These are phyloP conservation scores for Sporisorium reilianum DNA, from an alignment of 1,284 basidiomycete species.

Conservation along the genomic window DNA sequence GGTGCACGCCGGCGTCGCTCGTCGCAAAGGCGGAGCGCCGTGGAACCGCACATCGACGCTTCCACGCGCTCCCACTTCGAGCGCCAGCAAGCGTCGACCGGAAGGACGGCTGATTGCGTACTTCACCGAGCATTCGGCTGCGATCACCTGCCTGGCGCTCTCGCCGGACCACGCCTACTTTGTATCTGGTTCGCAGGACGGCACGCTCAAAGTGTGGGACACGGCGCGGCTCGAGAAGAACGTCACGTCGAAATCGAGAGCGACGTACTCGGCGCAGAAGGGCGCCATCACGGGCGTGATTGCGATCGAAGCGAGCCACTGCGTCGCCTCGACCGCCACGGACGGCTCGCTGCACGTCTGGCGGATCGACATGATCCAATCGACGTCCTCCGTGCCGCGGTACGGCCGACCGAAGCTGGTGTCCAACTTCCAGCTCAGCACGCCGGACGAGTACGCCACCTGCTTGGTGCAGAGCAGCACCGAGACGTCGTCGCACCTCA, in stretches of 20 bases:
- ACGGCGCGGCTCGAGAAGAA: conserved; percentile 82
- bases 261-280: conserved; percentile 69
- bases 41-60: conserved; percentile 18
- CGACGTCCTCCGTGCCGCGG: conserved; percentile 66
- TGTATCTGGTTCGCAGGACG: conserved; percentile 86
- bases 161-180: conserved; percentile 96
- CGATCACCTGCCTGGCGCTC: conserved; percentile 82
- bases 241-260: conserved; percentile 72
- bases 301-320: conserved; percentile 70
- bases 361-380: conserved; percentile 66
- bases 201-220: conserved; percentile 86
- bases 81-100: conserved; percentile 57
- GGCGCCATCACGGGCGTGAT: conserved; percentile 68
- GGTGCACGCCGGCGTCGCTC: conserved; percentile 27
- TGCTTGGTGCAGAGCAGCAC: conserved; percentile 54
- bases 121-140: conserved; percentile 70
- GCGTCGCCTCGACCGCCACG: conserved; percentile 69
- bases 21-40: conserved; percentile 22
- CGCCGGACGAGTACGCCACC: conserved; percentile 68
- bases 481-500: conserved; percentile 71
- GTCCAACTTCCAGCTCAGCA: conserved; percentile 67
- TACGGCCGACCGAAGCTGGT: conserved; percentile 70
- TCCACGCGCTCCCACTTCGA: conserved; percentile 32
- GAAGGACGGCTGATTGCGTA: conserved; percentile 65
- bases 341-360: conserved; percentile 70